These are phyloP conservation scores for Bromus sterilis DNA, from an alignment of 176 grass and related monocot genomes.

Conservation along the genomic window DNA sequence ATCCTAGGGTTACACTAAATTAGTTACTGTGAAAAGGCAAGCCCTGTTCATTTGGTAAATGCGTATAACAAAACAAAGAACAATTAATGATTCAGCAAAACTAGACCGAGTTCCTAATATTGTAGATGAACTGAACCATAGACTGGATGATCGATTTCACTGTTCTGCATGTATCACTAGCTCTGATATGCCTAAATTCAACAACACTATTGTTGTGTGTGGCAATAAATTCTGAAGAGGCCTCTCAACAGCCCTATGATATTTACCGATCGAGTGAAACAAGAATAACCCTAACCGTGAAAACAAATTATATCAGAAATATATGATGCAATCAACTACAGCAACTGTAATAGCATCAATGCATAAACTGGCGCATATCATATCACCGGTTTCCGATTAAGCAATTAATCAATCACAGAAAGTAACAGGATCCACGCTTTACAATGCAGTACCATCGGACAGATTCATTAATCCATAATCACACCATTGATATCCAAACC, in stretches of 20 bases:
- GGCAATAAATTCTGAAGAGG: neutral
- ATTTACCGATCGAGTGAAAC: neutral
- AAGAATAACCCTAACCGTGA: neutral
- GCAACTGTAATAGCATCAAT: neutral
- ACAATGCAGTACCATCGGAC: constrained; percentile 17
- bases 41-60: neutral
- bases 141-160: neutral
- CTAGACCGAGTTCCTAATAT: neutral
- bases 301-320: neutral
- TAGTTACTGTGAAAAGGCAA: neutral
- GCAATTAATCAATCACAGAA: neutral
- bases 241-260: neutral
- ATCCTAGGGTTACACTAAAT: neutral
- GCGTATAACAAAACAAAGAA: neutral
- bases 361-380: neutral
- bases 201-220: neutral
- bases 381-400: neutral
- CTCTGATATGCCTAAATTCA: neutral
- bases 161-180: neutral
- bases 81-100: neutral
- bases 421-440: constrained; percentile 1
- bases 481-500: constrained; percentile 39
- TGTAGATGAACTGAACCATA: neutral
- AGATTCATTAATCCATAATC: constrained; percentile 33
- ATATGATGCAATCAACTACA: neutral